Evolutionary conservation across 192 early-diverging fungal genomes (phyloP), one percentile per base, ranked within the genome.

Genomic region (Lobosporangium transversale): DNA sequence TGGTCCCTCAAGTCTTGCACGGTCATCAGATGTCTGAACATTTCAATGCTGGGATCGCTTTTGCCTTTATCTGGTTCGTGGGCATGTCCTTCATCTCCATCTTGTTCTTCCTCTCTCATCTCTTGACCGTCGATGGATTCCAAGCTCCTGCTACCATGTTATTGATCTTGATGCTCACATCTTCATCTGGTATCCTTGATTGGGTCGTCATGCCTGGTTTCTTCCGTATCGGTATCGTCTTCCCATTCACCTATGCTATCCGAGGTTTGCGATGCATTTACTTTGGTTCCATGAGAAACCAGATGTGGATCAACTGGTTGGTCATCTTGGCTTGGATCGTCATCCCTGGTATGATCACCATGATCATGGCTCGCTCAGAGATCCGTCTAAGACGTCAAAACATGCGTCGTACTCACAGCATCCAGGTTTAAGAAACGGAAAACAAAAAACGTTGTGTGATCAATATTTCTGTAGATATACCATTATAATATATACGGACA

Each of bases 221-320:
- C 59, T 76, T 76, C 73, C 73, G 53, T 1, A 53, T 76, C 4
- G 73, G 73, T 17, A 62, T 42, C 10, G 54, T 44, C 6, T 76
- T 76, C 73, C 73, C 73, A 8, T 76, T 76, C 53, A 56, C 63
- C 1, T 76, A 76, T 47, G 73, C 40, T 4, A 65, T 67, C 5
- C 50, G 53, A 0, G 73, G 73, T 5, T 15, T 76, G 47, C 43
- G 53, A 2, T 26, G 64, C 10, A 67, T 76, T 24, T 76, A 76
- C 54, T 76, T 76, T 76, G 73, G 73, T 26, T 51, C 44, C 32
- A 12, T 62, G 33, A 42, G 49, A 5, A 47, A 76, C 18, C 6
- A 67, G 23, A 76, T 76, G 73, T 76, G 73, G 73, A 62, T 76
- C 64, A 76, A 76, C 42, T 76, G 73, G 73, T 26, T 76, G 33